Percentiles rank a stretch among this genome's conserved stretches.
Conservation (phyloP, 176 grass and related monocot species). For the Guadua angustifolia region DNA sequence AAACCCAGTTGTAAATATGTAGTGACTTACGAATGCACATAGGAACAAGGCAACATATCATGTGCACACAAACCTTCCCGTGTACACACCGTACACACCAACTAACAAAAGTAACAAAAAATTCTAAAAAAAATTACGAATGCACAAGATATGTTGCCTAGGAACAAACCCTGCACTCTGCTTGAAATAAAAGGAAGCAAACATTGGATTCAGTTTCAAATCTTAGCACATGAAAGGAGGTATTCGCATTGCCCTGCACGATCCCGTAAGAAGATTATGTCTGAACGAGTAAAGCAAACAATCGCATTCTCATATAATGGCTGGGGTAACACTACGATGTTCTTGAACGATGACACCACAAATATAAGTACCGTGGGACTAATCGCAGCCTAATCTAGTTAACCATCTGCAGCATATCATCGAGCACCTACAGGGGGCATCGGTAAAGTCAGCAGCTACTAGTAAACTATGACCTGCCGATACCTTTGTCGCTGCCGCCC, state of each 20-base stretch:
- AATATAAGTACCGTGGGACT: neutral
- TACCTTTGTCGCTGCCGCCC: constrained; percentile 71
- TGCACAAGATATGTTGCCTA: no score
- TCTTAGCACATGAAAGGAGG: neutral
- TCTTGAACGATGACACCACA: neutral
- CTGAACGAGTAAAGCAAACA: neutral
- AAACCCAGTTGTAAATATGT: neutral
- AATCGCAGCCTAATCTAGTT: neutral
- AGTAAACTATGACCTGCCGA: neutral
- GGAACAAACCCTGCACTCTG: neutral
- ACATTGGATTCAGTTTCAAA: neutral
- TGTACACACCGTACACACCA: no score
- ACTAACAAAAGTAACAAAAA: no score
- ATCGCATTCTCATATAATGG: neutral
- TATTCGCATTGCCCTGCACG: neutral
- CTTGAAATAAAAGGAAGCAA: constrained; percentile 12
- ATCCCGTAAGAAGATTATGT: constrained; percentile 21
- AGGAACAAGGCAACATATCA: no score
- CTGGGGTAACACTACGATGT: neutral
- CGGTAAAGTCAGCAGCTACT: neutral
- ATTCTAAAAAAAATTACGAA: no score
- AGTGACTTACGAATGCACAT: neutral
- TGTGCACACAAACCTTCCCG: no score
- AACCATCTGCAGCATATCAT: constrained; percentile 30
- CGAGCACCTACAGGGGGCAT: constrained; percentile 7